These are phyloP conservation scores for Viola pubescens DNA, from an alignment of 441 rosid species.

Conservation along the genomic window DNA sequence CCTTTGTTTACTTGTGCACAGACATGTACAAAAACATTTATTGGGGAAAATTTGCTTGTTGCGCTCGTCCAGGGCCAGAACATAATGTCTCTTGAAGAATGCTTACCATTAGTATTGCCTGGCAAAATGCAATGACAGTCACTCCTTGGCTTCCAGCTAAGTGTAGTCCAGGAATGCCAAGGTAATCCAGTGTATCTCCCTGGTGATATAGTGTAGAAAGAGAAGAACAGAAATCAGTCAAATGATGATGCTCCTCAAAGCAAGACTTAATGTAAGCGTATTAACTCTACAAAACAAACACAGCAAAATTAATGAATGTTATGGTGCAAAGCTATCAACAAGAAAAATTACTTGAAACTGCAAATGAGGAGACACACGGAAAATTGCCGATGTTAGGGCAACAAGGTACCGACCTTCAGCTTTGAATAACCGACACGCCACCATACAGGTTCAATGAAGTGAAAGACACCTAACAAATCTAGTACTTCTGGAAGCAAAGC, in stretches of 20 bases:
- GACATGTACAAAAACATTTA: too few species aligned
- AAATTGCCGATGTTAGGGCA: conserved; percentile 1
- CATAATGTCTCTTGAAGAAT: not conserved
- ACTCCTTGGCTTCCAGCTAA: conserved; percentile 94
- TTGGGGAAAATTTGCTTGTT: too few species aligned
- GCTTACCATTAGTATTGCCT: conserved; percentile 77
- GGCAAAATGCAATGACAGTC: conserved; percentile 75
- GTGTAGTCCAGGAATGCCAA: conserved; percentile 90
- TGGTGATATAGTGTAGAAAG: conserved; percentile 17
- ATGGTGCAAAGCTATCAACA: not conserved
- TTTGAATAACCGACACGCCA: conserved; percentile 94
- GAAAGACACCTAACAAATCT: conserved; percentile 57
- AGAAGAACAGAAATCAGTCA: not conserved
- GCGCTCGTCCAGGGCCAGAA: not conserved
- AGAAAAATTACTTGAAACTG: not conserved
- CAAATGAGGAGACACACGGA: conserved; percentile 7
- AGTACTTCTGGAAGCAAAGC: conserved; percentile 76
- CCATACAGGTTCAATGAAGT: conserved; percentile 82
- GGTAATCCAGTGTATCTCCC: conserved; percentile 93
- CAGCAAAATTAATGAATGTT: not conserved
- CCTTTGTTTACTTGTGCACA: too few species aligned
- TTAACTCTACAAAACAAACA: not conserved
- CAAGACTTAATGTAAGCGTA: not conserved
- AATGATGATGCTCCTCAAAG: not conserved
- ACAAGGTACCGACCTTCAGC: conserved; percentile 48